Conservation (phyloP, 164 flowering plant genomes). For the Magnolia changhungtana region DNA sequence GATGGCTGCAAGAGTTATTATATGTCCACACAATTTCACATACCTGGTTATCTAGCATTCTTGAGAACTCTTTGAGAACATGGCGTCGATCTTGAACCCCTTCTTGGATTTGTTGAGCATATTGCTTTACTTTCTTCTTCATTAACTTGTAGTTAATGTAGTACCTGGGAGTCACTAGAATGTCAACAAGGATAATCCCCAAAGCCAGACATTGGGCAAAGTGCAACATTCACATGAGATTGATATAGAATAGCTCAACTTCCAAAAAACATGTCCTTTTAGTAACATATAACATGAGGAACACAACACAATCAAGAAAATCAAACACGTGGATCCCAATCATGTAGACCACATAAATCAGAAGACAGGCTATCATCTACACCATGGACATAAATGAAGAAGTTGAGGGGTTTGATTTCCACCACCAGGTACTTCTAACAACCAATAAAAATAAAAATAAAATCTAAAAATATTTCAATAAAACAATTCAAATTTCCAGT, state of each 20-base stretch:
- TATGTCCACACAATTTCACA: neutral
- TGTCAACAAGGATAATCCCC: too few species aligned
- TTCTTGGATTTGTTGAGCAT: conserved; percentile 53
- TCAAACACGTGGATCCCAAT: too few species aligned
- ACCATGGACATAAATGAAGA: too few species aligned
- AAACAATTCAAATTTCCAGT: too few species aligned
- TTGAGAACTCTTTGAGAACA: conserved; percentile 73
- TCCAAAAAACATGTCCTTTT: neutral
- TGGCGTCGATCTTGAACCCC: conserved; percentile 41
- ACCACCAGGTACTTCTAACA: too few species aligned
- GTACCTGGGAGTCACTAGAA: conserved; percentile 34
- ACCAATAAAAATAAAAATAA: too few species aligned
- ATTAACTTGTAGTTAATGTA: conserved; percentile 77
- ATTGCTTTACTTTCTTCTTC: conserved; percentile 81
- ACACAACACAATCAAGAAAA: too few species aligned
- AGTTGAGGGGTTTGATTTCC: too few species aligned
- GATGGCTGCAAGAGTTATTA: neutral
- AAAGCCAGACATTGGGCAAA: neutral
- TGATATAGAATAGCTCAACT: neutral
- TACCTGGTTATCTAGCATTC: conserved; percentile 76
- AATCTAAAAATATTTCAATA: too few species aligned
- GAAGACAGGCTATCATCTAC: too few species aligned
- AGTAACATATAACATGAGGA: neutral
- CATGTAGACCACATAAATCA: too few species aligned
- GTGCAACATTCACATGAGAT: neutral